Evolutionary conservation across 345 rosid genomes (phyloP), one percentile per base, ranked within the genome.

Genomic region (Excoecaria cochinchinensis): DNA sequence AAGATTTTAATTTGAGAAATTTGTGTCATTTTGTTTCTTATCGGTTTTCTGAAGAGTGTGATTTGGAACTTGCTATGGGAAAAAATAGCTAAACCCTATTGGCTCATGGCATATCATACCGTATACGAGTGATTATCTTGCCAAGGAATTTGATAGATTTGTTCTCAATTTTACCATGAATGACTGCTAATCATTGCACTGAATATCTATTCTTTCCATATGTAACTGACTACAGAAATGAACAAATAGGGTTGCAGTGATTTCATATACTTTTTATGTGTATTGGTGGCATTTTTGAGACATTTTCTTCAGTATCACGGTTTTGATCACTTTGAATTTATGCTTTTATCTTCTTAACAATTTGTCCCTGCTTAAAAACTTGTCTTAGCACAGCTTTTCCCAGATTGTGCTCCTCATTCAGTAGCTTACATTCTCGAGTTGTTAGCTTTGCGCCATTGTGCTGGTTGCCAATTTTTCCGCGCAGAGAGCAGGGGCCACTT

Each of bases 381-480:
- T 55, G 59, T 44, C 70, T 51, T 73, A 70, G 39, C 80, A 89
- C 89, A 93, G 99, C 97, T 96, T 65, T 88, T 88, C 69, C 99
- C 98, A 44, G 98, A 92, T 53, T 96, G 97, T 71, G 97, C 99
- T 74, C 97, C 98, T 16, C 87, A 74, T 79, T 96, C 99, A 14
- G 94, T 93, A 66, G 77, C 85, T 79, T 93, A 92, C 83, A 82
- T 96, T 73, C 97, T 93, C 31, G 95, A 89, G 85, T 77, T 96
- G 90, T 77, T 93, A 84, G 36, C 88, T 31, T 77, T 88, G 75
- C 91, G 80, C 69, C 97, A 92, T 79, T 96, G 95, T 76, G 92
- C 90, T 8, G 97, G 98, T 79, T 93, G 99, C 88, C 91, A 89
- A 72, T 93, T 93, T 77, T 78, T 87, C 79, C 92, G 97, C 8